Evolutionary conservation across 2,329 filamentous ascomycete genomes (phyloP).

Genomic region (Epichloe glyceriae): DNA sequence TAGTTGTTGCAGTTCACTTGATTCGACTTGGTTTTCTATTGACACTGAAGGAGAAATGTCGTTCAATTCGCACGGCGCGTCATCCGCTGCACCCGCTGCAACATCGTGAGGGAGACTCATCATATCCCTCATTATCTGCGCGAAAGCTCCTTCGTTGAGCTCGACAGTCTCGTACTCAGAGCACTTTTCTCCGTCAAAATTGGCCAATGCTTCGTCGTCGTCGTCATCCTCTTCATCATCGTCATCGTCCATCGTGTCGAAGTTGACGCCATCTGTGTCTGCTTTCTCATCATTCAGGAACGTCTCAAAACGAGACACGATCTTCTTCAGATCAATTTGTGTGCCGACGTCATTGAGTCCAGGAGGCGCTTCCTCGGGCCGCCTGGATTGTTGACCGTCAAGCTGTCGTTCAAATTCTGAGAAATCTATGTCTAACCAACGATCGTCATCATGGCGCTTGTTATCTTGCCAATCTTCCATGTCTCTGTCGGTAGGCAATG

Average conservation of each 20-base stretch:
- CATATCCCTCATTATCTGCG: slow-evolving; percentile 82
- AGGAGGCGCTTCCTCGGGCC: slow-evolving; percentile 19
- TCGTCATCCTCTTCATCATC: slow-evolving; percentile 38
- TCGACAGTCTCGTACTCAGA: slow-evolving; percentile 63
- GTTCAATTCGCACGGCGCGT: background rate
- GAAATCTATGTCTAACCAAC: slow-evolving; percentile 87
- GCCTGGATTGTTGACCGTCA: slow-evolving; percentile 29
- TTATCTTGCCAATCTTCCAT: slow-evolving; percentile 54
- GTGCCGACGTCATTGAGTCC: slow-evolving; percentile 53
- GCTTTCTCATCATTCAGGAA: slow-evolving; percentile 81
- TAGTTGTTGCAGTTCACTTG: slow-evolving; percentile 37
- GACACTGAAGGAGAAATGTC: background rate
- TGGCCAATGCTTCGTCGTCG: slow-evolving; percentile 39
- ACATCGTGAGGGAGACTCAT: slow-evolving; percentile 48
- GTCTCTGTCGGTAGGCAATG: slow-evolving; percentile 59
- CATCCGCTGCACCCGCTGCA: background rate
- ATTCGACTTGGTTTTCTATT: background rate
- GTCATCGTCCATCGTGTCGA: slow-evolving; percentile 58
- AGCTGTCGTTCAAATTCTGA: slow-evolving; percentile 79
- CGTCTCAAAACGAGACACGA: slow-evolving; percentile 84
- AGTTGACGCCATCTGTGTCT: slow-evolving; percentile 63
- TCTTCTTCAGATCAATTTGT: slow-evolving; percentile 71
- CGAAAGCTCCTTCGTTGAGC: slow-evolving; percentile 77
- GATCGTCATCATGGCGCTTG: slow-evolving; percentile 64
- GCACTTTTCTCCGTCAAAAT: background rate